Evolutionary conservation across 2,329 filamentous ascomycete species (phyloP).

Genomic region (Cladosporium sp.): DNA sequence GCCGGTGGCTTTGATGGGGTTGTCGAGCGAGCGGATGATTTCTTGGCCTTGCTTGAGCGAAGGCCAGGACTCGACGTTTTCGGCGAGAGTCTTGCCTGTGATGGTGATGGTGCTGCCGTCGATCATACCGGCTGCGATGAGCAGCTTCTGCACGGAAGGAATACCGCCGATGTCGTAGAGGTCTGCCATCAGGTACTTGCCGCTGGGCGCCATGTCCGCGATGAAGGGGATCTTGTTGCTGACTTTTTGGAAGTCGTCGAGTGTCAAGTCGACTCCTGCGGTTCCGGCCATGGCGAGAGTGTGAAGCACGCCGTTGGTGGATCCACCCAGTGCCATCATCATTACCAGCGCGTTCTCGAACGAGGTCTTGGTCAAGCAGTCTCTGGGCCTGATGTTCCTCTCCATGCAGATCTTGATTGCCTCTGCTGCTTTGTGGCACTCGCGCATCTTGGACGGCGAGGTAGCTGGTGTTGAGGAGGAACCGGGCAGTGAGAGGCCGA

Average conservation of each 20-base stretch:
- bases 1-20: slow-evolving; percentile 82
- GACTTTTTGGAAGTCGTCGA: slow-evolving; percentile 81
- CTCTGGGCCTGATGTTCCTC: slow-evolving; percentile 75
- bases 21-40: slow-evolving; percentile 77
- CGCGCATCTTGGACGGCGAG: slow-evolving; percentile 79
- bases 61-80: slow-evolving; percentile 77
- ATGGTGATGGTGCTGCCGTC: slow-evolving; percentile 79
- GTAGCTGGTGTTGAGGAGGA: slow-evolving; percentile 81
- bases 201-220: slow-evolving; percentile 80
- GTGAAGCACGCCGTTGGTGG: slow-evolving; percentile 85
- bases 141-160: slow-evolving; percentile 79
- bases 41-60: slow-evolving; percentile 75
- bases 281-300: slow-evolving; percentile 88
- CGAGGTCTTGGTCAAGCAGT: slow-evolving; percentile 74
- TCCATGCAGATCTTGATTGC: slow-evolving; percentile 79
- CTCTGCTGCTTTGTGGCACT: slow-evolving; percentile 78
- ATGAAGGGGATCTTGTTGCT: slow-evolving; percentile 83
- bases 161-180: slow-evolving; percentile 84
- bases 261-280: slow-evolving; percentile 71
- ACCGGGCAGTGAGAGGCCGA: slow-evolving; percentile 79
- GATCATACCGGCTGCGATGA: slow-evolving; percentile 73
- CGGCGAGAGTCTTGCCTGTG: slow-evolving; percentile 78
- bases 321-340: slow-evolving; percentile 89
- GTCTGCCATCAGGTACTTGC: slow-evolving; percentile 84
- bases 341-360: slow-evolving; percentile 89